Conservation (phyloP, 805 yeast species). For the Teunomyces aglyptinius region DNA sequence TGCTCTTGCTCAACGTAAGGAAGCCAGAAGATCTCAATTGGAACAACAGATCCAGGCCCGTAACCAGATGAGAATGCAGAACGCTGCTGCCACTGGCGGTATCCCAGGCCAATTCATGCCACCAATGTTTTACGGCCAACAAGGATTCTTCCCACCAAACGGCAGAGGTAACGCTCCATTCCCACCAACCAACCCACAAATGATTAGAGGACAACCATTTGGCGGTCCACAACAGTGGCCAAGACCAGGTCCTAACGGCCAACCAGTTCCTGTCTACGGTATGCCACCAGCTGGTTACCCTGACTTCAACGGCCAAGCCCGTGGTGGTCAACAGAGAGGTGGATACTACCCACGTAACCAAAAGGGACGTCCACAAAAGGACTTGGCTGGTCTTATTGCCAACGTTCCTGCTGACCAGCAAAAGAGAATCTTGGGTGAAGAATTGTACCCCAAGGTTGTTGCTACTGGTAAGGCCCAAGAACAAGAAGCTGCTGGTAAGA, state of each 20-base stretch:
- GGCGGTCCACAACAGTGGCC: slow-evolving; percentile 70
- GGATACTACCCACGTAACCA: slow-evolving; percentile 47
- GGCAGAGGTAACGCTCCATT: slow-evolving; percentile 75
- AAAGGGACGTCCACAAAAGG: slow-evolving; percentile 42
- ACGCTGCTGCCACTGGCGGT: slow-evolving; percentile 85
- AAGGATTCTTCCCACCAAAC: slow-evolving; percentile 82
- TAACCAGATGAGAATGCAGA: slow-evolving; percentile 97
- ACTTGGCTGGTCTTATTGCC: slow-evolving; percentile 61
- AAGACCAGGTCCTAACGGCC: slow-evolving; percentile 78
- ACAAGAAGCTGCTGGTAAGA: slow-evolving; percentile 95
- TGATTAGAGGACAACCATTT: slow-evolving; percentile 72
- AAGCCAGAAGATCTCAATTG: slow-evolving; percentile 93
- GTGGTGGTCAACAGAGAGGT: slow-evolving; percentile 54
- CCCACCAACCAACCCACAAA: slow-evolving; percentile 69
- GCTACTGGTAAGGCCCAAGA: slow-evolving; percentile 85
- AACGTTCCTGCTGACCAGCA: slow-evolving; percentile 82
- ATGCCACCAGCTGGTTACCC: slow-evolving; percentile 75
- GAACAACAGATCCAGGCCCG: slow-evolving; percentile 98
- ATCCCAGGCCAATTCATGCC: slow-evolving; percentile 74
- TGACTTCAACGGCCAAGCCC: slow-evolving; percentile 46
- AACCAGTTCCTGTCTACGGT: slow-evolving; percentile 79
- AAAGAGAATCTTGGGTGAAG: slow-evolving; percentile 98
- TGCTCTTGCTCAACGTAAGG: slow-evolving; percentile 98
- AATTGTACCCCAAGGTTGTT: slow-evolving; percentile 87
- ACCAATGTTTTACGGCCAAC: slow-evolving; percentile 85